Evolutionary conservation across 2,329 filamentous ascomycete species (phyloP).

Genomic region (Didymosphaeria variabile): DNA sequence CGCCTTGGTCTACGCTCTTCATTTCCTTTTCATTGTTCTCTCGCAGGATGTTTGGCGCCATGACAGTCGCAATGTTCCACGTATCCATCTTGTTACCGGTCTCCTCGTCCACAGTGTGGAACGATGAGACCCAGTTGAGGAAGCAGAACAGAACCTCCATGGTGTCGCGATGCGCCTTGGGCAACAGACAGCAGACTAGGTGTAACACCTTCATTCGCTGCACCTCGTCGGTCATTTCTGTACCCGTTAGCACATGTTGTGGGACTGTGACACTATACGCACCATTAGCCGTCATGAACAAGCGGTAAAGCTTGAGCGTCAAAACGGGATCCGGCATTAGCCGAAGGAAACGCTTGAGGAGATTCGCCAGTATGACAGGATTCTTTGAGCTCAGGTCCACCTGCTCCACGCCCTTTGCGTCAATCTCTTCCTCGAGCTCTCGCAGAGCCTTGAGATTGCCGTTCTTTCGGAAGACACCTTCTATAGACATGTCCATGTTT

Average conservation of each 20-base stretch:
- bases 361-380: constrained; percentile 90
- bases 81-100: constrained; percentile 99
- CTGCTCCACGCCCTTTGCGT: constrained; percentile 82
- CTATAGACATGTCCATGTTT: constrained; percentile 98
- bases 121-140: constrained; percentile 96
- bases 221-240: constrained; percentile 80
- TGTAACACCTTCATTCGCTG: constrained; percentile 87
- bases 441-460: constrained; percentile 95
- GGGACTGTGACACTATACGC: constrained; percentile 39
- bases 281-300: constrained; percentile 91
- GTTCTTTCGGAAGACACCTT: constrained; percentile 98
- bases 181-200: constrained; percentile 88
- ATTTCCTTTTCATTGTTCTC: constrained; percentile 63
- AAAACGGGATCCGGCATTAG: constrained; percentile 94
- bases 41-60: constrained; percentile 93
- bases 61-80: constrained; percentile 95
- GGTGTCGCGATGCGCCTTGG: constrained; percentile 90
- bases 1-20: constrained; percentile 85
- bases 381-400: constrained; percentile 88
- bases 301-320: constrained; percentile 90
- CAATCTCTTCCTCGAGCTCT: constrained; percentile 85
- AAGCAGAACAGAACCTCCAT: constrained; percentile 96
- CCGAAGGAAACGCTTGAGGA: constrained; percentile 93
- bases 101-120: constrained; percentile 97
- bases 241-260: constrained; percentile 24